Base-by-base conservation (phyloP, 2,329 filamentous ascomycete genomes). In the Microdochium paspali region DNA sequence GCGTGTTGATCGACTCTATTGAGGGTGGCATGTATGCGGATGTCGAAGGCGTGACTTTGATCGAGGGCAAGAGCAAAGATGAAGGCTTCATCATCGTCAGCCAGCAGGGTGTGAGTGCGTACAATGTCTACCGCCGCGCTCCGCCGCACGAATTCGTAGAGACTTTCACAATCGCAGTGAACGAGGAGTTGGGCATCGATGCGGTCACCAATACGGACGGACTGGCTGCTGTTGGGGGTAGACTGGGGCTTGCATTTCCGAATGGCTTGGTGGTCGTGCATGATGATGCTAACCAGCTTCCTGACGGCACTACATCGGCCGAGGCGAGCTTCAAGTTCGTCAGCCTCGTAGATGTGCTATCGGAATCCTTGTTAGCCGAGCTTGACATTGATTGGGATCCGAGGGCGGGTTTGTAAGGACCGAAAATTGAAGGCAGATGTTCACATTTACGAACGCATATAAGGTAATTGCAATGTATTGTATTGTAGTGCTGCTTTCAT, bases 171-270 rank as follows among this genome's bases (percentile, higher is more conserved):
- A 64, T 77, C 20, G 60, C 66, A 0, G 62, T 63, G 3, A 70
- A 72, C 3, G 52, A 58, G 0, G 61, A 68, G 30, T 67, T 63
- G 0, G 59, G 63, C 2, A 61, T 77, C 21, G 75, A 77, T 45
- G 65, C 63, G 4, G 74, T 78, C 4, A 72, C 69, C 13, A 78
- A 78, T 51, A 77, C 74, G 0, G 75, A 78, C 47, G 74, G 75
- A 0, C 60, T 77, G 24, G 51, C 72, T 0, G 74, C 69, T 0
- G 69, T 77, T 3, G 69, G 72, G 0, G 64, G 62, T 1, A 60
- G 54, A 0, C 57, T 77, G 32, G 70, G 71, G 25, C 54, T 52
- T 18, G 61, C 64, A 21, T 73, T 71, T 46, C 67, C 67, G 0
- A 54, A 58, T 7, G 73, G 75, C 0, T 43, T 78, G 23, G 53